Conservation (phyloP, 768 basidiomycete species). For the Pleurotus salmoneostramineus region DNA sequence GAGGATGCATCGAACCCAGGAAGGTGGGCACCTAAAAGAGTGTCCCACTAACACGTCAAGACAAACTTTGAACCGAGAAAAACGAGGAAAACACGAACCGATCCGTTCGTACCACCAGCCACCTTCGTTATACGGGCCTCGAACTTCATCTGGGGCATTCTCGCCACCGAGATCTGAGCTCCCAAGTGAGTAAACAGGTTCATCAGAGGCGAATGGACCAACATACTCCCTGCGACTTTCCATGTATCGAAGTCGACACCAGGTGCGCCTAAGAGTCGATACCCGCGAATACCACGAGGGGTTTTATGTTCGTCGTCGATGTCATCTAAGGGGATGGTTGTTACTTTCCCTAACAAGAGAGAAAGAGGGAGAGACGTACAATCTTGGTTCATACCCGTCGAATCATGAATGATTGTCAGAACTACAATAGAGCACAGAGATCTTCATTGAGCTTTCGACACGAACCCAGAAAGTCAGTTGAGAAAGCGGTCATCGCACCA, state of each 20-base stretch:
- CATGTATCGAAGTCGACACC: conserved; percentile 28
- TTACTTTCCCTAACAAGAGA: neutral
- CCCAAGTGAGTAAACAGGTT: neutral
- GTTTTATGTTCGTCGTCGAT: conserved; percentile 45
- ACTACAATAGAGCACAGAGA: conserved; percentile 13
- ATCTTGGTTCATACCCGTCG: conserved; percentile 32
- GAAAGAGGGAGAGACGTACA: conserved; percentile 16
- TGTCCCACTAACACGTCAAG: neutral
- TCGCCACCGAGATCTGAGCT: conserved; percentile 31
- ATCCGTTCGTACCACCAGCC: conserved; percentile 51
- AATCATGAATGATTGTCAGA: conserved; percentile 30
- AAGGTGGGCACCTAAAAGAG: conserved; percentile 48
- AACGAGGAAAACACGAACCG: conserved; percentile 21
- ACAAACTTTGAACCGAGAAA: too few species aligned
- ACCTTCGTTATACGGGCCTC: conserved; percentile 58
- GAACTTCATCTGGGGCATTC: conserved; percentile 49
- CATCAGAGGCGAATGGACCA: neutral
- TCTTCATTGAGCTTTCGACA: neutral
- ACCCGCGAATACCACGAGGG: conserved; percentile 66
- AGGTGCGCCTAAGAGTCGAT: conserved; percentile 36
- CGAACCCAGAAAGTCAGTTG: too few species aligned
- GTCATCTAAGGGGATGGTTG: conserved; percentile 17
- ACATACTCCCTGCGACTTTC: conserved; percentile 37
- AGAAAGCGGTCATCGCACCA: conserved; percentile 11
- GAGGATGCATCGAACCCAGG: conserved; percentile 53